Evolutionary conservation across 2,329 filamentous ascomycete species (phyloP).

Genomic region (Penicillium sp.): DNA sequence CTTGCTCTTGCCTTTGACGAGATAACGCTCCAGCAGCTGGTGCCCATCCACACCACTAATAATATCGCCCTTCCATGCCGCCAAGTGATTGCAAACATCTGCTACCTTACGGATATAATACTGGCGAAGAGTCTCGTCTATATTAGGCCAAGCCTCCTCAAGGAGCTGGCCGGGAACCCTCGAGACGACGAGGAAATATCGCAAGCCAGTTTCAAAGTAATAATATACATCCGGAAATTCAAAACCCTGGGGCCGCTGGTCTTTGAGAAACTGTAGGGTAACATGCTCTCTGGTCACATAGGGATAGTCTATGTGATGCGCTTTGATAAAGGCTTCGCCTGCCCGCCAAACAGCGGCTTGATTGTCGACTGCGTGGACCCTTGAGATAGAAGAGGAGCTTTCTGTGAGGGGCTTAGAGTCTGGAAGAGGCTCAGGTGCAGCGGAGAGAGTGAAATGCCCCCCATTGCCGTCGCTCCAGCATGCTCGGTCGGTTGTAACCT

Average conservation of each 20-base stretch:
- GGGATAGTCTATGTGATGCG: conserved; percentile 14
- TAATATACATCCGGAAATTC: conserved; percentile 1
- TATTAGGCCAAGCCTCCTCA: conserved; percentile 13
- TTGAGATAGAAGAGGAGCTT: conserved; percentile 2
- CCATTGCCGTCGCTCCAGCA: conserved; percentile 14
- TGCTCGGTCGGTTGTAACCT: conserved; percentile 4
- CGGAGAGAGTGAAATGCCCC: conserved; percentile 12
- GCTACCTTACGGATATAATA: conserved; percentile 13
- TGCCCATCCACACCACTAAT: conserved; percentile 12
- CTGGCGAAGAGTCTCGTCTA: conserved; percentile 12
- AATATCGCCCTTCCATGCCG: conserved; percentile 2
- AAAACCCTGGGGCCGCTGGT: conserved; percentile 2
- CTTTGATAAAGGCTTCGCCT: conserved; percentile 16
- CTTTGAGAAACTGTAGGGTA: conserved; percentile 13
- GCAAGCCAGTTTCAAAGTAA: conserved; percentile 11
- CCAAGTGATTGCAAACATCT: conserved; percentile 3
- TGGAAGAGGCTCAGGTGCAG: conserved; percentile 7
- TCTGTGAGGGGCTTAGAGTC: conserved; percentile 7
- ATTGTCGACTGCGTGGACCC: conserved; percentile 11
- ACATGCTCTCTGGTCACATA: conserved; percentile 14
- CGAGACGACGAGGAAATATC: conserved; percentile 12
- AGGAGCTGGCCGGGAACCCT: conserved; percentile 13
- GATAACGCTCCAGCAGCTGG: conserved; percentile 12
- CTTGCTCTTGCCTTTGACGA: conserved; percentile 10
- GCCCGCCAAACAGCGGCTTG: conserved; percentile 13